A percentile compares a stretch with the other conserved stretches of the same genome.
Evolutionary conservation across 805 yeast species (phyloP).

Genomic region (Hanseniaspora clermontiae): DNA sequence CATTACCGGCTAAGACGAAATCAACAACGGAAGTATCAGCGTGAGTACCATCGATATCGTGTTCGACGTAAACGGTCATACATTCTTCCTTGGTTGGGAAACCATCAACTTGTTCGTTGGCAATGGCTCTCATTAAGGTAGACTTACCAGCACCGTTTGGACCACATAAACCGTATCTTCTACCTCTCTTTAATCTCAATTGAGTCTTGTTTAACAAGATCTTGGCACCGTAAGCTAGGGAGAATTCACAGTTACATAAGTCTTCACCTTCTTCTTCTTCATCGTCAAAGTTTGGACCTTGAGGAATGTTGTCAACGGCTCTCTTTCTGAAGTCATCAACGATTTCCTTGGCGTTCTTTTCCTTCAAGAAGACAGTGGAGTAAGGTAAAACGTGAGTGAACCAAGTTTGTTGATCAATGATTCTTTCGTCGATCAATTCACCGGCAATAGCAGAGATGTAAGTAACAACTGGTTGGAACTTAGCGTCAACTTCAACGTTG

Average conservation of each 20-base stretch:
- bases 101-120: constrained; percentile 98
- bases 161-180: constrained; percentile 99
- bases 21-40: constrained; percentile 91
- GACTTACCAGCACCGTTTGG: constrained; percentile 99
- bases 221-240: constrained; percentile 99
- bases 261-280: constrained; percentile 99
- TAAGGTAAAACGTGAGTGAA: constrained; percentile 76
- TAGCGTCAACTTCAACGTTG: constrained; percentile 48
- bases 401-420: constrained; percentile 88
- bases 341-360: constrained; percentile 75
- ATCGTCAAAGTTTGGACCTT: constrained; percentile 89
- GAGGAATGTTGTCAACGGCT: constrained; percentile 97
- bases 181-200: constrained; percentile 95
- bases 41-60: constrained; percentile 96
- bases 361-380: constrained; percentile 92
- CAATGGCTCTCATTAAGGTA: constrained; percentile 93
- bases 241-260: constrained; percentile 99
- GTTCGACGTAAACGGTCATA: constrained; percentile 98
- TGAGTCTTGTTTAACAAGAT: constrained; percentile 98
- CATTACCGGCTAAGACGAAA: constrained; percentile 68
- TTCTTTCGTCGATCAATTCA: constrained; percentile 97
- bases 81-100: constrained; percentile 99
- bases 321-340: constrained; percentile 91
- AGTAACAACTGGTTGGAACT: constrained; percentile 65
- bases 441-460: constrained; percentile 96